Evolutionary conservation across 116 monocot genomes (phyloP), one percentile per base, ranked within the genome.

Genomic region (Cymodocea nodosa): DNA sequence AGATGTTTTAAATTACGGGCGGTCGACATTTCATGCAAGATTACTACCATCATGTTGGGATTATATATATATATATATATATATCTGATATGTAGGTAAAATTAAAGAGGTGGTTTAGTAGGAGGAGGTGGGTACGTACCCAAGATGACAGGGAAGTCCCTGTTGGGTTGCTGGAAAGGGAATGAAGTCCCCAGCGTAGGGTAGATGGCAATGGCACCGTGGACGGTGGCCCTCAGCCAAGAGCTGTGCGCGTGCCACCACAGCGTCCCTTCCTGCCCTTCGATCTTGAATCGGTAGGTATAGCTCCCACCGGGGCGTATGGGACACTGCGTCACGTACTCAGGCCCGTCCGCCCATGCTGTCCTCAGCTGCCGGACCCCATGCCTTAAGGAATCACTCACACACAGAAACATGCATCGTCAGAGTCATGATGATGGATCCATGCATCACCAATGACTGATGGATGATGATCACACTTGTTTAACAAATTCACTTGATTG

Each of bases 261-360:
- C 19, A 73, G 53, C 0, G 73, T 73, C 44, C 73, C 73, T 37
- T 73, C 73, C 58, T 66, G 73, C 4, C 36, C 73, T 44, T 73
- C 23, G 60, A 87, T 70, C 19, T 73, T 83, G 69, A 87, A 87
- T 52, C 81, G 49, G 51, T 87, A 87, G 2, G 75, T 83, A 74
- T 83, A 87, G 71, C 70, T 76, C 39, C 52, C 78, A 0, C 87
- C 87, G 0, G 87, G 78, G 4, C 80, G 36, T 50, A 87, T 83
- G 65, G 87, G 84, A 35, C 87, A 87, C 71, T 73, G 73, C 18
- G 73, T 73, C 20, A 73, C 39, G 18, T 58, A 73, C 51, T 58
- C 73, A 25, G 73, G 87, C 11, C 87, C 87, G 54, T 87, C 87
- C 0, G 87, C 73, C 87, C 87, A 87, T 2, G 75, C 83, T 30